These are phyloP conservation scores for Dendrobium catenatum DNA, from an alignment of 106 monocot genomes.

Conservation along the genomic window DNA sequence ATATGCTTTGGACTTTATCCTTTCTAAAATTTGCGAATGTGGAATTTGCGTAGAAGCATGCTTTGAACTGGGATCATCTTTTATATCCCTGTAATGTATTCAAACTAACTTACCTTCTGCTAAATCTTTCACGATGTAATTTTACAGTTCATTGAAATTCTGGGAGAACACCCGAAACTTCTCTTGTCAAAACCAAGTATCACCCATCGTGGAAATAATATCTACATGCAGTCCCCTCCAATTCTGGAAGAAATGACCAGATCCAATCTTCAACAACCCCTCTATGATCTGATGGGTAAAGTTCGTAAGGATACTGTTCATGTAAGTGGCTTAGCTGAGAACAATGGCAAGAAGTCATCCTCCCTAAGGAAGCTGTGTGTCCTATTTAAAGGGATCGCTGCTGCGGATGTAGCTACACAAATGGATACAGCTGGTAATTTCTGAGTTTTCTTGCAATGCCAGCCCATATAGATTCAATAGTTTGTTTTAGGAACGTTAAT, in stretches of 20 bases:
- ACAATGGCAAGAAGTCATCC: slow-evolving; percentile 51
- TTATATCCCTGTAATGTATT: no score
- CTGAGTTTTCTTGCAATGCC: no score
- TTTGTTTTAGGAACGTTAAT: no score
- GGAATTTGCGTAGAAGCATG: no score
- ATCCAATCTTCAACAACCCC: slow-evolving; percentile 54
- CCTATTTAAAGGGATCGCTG: slow-evolving; percentile 41
- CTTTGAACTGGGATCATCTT: no score
- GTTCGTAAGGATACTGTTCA: slow-evolving; percentile 53
- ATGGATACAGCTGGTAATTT: no score
- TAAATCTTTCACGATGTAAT: not conserved
- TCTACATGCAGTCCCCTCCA: slow-evolving; percentile 93
- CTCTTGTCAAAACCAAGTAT: slow-evolving; percentile 64
- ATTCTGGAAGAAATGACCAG: slow-evolving; percentile 92
- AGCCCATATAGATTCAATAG: no score
- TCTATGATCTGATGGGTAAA: slow-evolving; percentile 61
- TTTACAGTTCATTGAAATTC: slow-evolving; percentile 69
- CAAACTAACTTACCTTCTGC: no score
- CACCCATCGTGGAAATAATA: slow-evolving; percentile 58
- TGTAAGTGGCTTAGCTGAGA: slow-evolving; percentile 51
- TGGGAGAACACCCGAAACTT: slow-evolving; percentile 65
- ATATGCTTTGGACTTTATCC: no score
- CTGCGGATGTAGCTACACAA: not conserved
- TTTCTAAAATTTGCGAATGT: no score
- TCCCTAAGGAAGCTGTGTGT: slow-evolving; percentile 72